Conservation (phyloP, 2,329 filamentous ascomycete genomes). For the Xylaria arbuscula region DNA sequence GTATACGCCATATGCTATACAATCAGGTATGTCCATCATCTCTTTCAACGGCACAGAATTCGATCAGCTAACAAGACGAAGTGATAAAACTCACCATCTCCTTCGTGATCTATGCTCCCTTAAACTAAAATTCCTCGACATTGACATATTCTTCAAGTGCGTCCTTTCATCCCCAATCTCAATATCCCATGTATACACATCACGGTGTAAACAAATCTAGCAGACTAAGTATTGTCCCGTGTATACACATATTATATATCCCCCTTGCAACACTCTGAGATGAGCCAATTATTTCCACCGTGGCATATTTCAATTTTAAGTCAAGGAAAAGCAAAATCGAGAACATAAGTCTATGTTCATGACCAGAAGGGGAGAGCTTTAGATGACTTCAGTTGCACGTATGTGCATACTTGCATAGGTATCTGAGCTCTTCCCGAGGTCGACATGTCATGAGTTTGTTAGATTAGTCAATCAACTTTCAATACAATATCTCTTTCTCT, state of each 20-base stretch:
- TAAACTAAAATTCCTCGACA: too few relatives aligned
- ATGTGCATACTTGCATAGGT: background rate
- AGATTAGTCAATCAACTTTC: background rate
- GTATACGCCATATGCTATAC: background rate
- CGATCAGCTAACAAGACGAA: constrained; percentile 10
- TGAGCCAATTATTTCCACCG: constrained; percentile 42
- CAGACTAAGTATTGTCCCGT: background rate
- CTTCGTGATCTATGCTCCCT: background rate
- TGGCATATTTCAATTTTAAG: constrained; percentile 50
- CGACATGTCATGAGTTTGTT: constrained; percentile 33
- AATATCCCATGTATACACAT: background rate
- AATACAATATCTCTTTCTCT: too few relatives aligned
- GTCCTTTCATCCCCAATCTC: background rate
- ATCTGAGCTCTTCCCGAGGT: constrained; percentile 40
- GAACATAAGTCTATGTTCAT: constrained; percentile 26
- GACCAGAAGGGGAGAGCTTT: constrained; percentile 24
- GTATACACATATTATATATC: background rate
- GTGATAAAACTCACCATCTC: background rate
- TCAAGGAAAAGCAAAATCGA: constrained; percentile 46
- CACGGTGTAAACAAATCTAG: background rate
- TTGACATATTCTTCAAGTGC: too few relatives aligned
- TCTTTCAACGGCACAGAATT: background rate
- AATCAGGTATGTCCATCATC: constrained; percentile 22
- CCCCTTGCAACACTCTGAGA: constrained; percentile 50
- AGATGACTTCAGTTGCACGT: constrained; percentile 2